A percentile compares a stretch with the other conserved stretches of the same genome.
phyloP scores from a whole-genome alignment of 1,284 basidiomycete genomes.

The Ganoderma lingzhi region DNA sequence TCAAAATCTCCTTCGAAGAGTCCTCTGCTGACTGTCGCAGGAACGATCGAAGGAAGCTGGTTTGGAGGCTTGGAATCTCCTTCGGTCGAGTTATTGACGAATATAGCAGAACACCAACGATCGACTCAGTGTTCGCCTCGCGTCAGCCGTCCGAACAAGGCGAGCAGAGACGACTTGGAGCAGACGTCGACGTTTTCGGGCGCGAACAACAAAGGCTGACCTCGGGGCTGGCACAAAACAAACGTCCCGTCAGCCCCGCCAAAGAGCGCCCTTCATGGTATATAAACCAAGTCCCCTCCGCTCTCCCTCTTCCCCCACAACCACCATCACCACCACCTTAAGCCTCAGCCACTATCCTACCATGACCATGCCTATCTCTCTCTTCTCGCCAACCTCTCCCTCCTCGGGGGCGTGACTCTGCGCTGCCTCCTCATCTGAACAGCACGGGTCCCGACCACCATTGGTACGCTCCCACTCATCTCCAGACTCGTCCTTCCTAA shows the following conservation, averaged over 20 bases:
- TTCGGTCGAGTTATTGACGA: background rate
- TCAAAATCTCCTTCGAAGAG: no score
- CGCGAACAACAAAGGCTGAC: background rate
- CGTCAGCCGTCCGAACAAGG: background rate
- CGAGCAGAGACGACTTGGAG: background rate
- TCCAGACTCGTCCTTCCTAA: background rate
- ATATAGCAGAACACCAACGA: background rate
- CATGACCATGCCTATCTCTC: background rate
- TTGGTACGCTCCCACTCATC: background rate
- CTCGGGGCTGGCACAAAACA: background rate
- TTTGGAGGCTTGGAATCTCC: no score
- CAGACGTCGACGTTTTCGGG: background rate
- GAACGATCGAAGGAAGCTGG: no score
- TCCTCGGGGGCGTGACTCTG: background rate
- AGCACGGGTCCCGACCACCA: background rate
- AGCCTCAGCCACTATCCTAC: background rate
- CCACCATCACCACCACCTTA: background rate
- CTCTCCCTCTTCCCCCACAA: background rate
- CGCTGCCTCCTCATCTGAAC: background rate
- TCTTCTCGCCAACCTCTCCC: background rate
- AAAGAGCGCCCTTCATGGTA: background rate
- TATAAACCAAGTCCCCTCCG: background rate
- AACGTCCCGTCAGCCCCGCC: background rate
- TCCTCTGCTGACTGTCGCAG: no score
- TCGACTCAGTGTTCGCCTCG: background rate